Conservation (phyloP, 441 rosid species). For the Adansonia madagascariensis region DNA sequence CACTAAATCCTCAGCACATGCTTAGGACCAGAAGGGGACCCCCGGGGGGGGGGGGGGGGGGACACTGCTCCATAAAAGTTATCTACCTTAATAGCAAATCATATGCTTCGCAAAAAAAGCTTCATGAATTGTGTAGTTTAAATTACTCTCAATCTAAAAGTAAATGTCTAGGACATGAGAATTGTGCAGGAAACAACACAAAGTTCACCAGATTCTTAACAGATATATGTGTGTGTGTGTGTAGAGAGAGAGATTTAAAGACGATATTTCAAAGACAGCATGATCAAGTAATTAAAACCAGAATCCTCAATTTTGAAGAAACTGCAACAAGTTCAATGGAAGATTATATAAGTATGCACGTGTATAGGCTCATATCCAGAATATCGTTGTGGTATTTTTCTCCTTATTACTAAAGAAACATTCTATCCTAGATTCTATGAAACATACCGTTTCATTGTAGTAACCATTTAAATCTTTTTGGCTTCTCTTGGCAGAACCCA, state of each 20-base stretch:
- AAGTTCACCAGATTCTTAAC: background rate
- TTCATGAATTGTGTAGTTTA: slow-evolving; percentile 6
- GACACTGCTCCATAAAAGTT: background rate
- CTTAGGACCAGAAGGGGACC: background rate
- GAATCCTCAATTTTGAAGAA: slow-evolving; percentile 16
- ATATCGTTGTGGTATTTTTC: slow-evolving; percentile 26
- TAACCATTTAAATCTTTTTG: slow-evolving; percentile 72
- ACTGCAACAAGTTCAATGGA: slow-evolving; percentile 15
- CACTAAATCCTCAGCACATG: background rate
- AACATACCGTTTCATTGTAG: slow-evolving; percentile 72
- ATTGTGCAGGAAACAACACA: background rate
- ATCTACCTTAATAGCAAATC: slow-evolving; percentile 3
- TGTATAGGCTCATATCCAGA: slow-evolving; percentile 30
- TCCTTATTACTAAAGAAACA: slow-evolving; percentile 28
- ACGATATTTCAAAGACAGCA: background rate
- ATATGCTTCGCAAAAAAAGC: slow-evolving; percentile 1
- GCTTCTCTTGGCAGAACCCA: slow-evolving; percentile 57
- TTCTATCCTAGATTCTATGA: slow-evolving; percentile 41
- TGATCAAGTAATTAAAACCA: background rate
- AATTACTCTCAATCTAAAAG: slow-evolving; percentile 19
- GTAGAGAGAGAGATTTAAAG: background rate
- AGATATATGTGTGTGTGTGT: background rate
- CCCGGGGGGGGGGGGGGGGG: background rate
- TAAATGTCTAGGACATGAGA: background rate
- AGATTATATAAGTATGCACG: slow-evolving; percentile 11